Base-by-base conservation (phyloP, 441 rosid species). In the Gossypium gossypioides region DNA sequence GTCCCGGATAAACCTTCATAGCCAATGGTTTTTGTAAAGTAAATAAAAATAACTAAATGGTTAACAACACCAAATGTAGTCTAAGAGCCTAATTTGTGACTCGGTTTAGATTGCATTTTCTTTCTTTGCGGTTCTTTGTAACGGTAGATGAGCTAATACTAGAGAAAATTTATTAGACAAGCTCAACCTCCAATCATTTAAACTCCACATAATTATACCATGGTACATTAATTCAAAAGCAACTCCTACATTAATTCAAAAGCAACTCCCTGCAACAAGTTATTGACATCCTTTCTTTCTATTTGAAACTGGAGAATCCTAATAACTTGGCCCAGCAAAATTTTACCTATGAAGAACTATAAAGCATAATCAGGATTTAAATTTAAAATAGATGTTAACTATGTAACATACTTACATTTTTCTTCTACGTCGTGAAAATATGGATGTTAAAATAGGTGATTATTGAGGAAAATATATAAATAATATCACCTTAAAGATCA, bases 1-100 rank as follows among this genome's bases (percentile, higher is more conserved):
- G 60, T 78, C 98, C 97, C 0, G 98, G 98, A 83, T 91, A 93
- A 63, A 93, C 98, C 98, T 93, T 78, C 72, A 87, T 42, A 24
- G 60, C 42, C 51, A 77, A 73, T 9, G 71, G 69, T 63, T 68
- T 72, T 66, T 65, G 62, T 65, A 61, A 4, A 60, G 6, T 46
- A 48, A 48, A 72, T 24, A 61, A 51, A 63, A 54, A 63, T 58
- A 72, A 29, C 3, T 7, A 64, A 29, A 15, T 6, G 40, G 37
- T 6, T 55, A 56, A 3, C 29, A 55, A 37, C 48, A 56, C 10
- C 44, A 25, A 37, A 16, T 25, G 56, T 51, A 10, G 60, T 18
- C 29, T 27, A 51, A 16, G 12, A 51, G 46, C 2, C 48, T 51
- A 68, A 52, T 22, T 65, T 42, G 34, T 65, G 34, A 13, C n/a